Percentiles rank a stretch among this genome's conserved stretches.
Evolutionary conservation across 805 yeast species (phyloP).

Genomic region (Cyberlindnera petersonii): DNA sequence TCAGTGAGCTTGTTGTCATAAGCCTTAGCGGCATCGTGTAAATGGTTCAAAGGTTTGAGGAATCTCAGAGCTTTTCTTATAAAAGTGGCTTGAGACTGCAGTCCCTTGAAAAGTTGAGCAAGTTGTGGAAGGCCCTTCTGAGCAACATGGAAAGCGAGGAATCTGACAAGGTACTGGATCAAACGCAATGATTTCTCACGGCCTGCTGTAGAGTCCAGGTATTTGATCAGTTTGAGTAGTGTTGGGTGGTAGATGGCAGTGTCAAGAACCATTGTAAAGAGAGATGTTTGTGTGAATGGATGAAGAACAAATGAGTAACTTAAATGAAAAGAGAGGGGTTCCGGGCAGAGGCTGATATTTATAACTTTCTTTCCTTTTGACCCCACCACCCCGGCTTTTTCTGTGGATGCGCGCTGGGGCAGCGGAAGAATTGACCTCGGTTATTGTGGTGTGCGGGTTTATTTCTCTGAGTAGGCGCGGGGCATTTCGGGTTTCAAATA

Average conservation of each 20-base stretch:
- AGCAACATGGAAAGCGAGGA: constrained; percentile 58
- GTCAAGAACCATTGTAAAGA: constrained; percentile 56
- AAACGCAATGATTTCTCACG: constrained; percentile 79
- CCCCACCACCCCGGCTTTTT: constrained; percentile 1
- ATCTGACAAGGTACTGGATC: constrained; percentile 76
- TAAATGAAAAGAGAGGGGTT: not conserved
- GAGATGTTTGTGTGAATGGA: not conserved
- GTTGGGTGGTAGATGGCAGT: constrained; percentile 73
- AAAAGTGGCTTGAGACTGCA: constrained; percentile 61
- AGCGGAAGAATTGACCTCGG: constrained; percentile 10
- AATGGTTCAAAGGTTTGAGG: constrained; percentile 72
- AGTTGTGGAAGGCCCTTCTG: constrained; percentile 52
- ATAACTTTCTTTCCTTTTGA: too few relatives aligned
- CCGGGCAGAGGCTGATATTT: too few relatives aligned
- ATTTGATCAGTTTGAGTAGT: constrained; percentile 53
- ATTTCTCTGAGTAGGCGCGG: constrained; percentile 2
- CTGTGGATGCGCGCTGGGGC: constrained; percentile 10
- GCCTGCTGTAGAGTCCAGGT: constrained; percentile 65
- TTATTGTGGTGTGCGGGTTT: constrained; percentile 7
- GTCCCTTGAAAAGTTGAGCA: constrained; percentile 46
- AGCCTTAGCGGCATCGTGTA: constrained; percentile 64
- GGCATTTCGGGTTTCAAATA: constrained; percentile 7
- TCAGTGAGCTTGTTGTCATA: constrained; percentile 69
- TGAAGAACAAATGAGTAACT: not conserved
- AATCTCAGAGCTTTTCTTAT: constrained; percentile 82